phyloP scores from a whole-genome alignment of 2,329 filamentous ascomycete species.

The Colletotrichum viniferum region DNA sequence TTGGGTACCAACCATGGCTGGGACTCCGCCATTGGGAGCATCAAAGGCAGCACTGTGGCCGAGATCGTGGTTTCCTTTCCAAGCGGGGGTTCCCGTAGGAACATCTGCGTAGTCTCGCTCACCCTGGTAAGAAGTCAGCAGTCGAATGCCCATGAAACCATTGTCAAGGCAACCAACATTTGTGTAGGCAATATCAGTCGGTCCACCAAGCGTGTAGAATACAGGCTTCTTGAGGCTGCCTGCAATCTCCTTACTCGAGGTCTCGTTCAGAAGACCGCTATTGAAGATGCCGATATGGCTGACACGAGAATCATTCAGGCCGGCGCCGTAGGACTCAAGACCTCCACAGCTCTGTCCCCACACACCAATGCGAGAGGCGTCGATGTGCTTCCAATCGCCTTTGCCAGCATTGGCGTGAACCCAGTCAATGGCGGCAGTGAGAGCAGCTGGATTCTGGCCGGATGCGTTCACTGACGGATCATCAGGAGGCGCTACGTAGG shows the following conservation, averaged over 20 bases:
- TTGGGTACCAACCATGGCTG: not conserved
- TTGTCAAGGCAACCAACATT: not conserved
- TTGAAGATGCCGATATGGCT: conserved; percentile 12
- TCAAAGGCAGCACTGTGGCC: conserved; percentile 8
- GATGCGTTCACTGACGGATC: not conserved
- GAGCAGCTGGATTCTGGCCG: not conserved
- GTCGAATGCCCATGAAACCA: fast-evolving
- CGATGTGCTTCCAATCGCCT: conserved; percentile 1
- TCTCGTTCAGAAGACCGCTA: not conserved
- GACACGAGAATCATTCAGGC: not conserved
- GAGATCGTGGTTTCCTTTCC: not conserved
- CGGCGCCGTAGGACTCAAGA: not conserved
- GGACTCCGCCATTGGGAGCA: not conserved
- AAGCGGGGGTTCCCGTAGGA: not conserved
- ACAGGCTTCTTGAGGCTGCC: not conserved
- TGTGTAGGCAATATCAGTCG: not conserved
- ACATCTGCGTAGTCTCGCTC: not conserved
- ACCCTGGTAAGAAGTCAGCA: not conserved
- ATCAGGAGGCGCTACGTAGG: not conserved
- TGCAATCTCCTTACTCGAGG: not conserved
- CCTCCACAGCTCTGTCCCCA: conserved; percentile 13
- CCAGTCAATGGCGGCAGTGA: conserved; percentile 8
- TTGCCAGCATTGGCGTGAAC: not conserved
- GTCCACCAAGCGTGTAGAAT: not conserved
- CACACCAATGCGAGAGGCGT: conserved; percentile 5